Evolutionary conservation across 2,329 filamentous ascomycete species (phyloP), one percentile per base, ranked within the genome.

Genomic region (Intubia oerlemansii): DNA sequence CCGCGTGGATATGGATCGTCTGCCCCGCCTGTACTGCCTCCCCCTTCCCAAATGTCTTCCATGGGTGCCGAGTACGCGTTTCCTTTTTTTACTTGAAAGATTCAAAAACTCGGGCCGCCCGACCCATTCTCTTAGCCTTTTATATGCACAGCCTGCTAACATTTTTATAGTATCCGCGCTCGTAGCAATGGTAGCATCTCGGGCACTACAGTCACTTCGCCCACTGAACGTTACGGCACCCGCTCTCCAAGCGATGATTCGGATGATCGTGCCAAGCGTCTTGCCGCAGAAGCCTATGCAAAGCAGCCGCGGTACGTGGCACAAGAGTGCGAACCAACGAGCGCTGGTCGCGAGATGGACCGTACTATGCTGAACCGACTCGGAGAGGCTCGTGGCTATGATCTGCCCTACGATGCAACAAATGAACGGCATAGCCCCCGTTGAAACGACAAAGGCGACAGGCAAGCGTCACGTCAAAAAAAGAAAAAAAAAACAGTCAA

Each of bases 321-420:
- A 62, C 35, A 55, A 63, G 41, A 59, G 57, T 34, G 32, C 24
- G 31, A 39, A 25, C 32, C 36, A n/a, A n/a, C n/a, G 7, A 35
- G 32, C n/a, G 25, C 40, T 10, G 40, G 38, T 11, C 57, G 51
- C 38, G 61, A 66, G 32, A 64, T 66, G 32, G 63, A 67, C 38
- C 52, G 53, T 38, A 54, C 48, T 34, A 67, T 67, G 63, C 49
- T 67, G 32, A 53, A 55, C 22, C 53, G 58, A 21, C 42, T 66
- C 29, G 34, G 28, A 21, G 23, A 10, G n/a, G n/a, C n/a, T n/a
- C n/a, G n/a, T n/a, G n/a, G n/a, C n/a, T n/a, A n/a, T n/a, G n/a
- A n/a, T n/a, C n/a, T n/a, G n/a, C n/a, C n/a, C n/a, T n/a, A n/a
- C n/a, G n/a, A n/a, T n/a, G n/a, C n/a, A n/a, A n/a, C n/a, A n/a